Conservation (phyloP, 2,329 filamentous ascomycete genomes). For the Epichloe coenophiala region DNA sequence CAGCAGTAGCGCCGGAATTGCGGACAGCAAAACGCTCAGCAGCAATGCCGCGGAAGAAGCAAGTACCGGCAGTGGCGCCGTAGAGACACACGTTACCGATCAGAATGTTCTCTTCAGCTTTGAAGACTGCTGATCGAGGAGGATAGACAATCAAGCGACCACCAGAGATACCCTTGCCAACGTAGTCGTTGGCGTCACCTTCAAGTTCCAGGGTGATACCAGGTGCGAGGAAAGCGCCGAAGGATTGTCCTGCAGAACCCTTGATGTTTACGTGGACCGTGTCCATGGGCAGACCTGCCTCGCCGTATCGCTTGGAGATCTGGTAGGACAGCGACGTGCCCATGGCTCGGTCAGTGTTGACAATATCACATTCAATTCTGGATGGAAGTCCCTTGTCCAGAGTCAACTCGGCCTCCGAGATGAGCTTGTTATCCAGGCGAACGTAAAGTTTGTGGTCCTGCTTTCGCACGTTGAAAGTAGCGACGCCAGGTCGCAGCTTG, state of each 20-base stretch:
- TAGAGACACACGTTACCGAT: slow-evolving; percentile 93
- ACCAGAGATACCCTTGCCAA: slow-evolving; percentile 89
- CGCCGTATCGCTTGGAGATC: slow-evolving; percentile 83
- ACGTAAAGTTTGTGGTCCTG: slow-evolving; percentile 91
- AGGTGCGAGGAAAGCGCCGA: slow-evolving; percentile 84
- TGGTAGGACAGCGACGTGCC: slow-evolving; percentile 93
- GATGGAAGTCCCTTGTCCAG: slow-evolving; percentile 89
- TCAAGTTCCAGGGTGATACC: slow-evolving; percentile 92
- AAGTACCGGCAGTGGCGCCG: slow-evolving; percentile 78
- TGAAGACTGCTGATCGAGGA: slow-evolving; percentile 78
- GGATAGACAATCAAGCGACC: slow-evolving; percentile 90
- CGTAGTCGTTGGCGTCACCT: slow-evolving; percentile 92
- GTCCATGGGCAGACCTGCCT: slow-evolving; percentile 77
- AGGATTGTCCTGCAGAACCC: slow-evolving; percentile 91
- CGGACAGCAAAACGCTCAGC: slow-evolving; percentile 93
- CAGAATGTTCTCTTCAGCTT: slow-evolving; percentile 89
- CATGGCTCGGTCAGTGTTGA: slow-evolving; percentile 91
- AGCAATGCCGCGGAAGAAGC: slow-evolving; percentile 94
- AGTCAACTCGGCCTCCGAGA: slow-evolving; percentile 86
- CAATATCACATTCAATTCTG: slow-evolving; percentile 86
- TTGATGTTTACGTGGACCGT: slow-evolving; percentile 95
- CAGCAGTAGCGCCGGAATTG: slow-evolving; percentile 87
- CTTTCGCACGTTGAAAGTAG: slow-evolving; percentile 95
- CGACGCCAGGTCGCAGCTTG: slow-evolving; percentile 83
- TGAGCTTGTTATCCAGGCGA: slow-evolving; percentile 91